Base-by-base conservation (phyloP, 106 monocot species). In the Dioscorea dumetorum region DNA sequence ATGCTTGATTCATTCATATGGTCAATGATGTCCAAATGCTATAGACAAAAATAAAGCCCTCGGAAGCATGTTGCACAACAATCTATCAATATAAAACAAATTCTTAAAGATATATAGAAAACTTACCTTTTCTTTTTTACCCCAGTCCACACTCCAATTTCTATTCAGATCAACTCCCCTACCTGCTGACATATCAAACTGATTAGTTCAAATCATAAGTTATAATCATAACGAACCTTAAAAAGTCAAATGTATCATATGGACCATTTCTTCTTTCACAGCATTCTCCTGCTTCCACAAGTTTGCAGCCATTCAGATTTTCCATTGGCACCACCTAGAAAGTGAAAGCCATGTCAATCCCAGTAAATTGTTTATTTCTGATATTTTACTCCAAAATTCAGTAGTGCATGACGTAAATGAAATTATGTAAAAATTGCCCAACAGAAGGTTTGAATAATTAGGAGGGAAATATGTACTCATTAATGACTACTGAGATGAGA, bases 71-170 rank as follows among this genome's bases (percentile, higher is more conserved):
- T 28, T 28, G 28, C 28, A 28, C 28, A 28, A 28, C 28, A 28
- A 28, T 28, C 28, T 28, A 28, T 28, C 28, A 28, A 28, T 28
- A 28, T 28, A 28, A 28, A 28, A 28, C 28, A 28, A 28, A 28
- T 28, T 28, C 28, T 28, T 28, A 28, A 28, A 28, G 28, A 28
- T 28, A 28, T 28, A 28, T 28, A 28, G 28, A 28, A 28, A 28
- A 67, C 72, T 19, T 49, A 90, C 97, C 97, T 97, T 87, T 61
- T 97, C 97, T 63, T 92, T 97, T 69, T 90, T 97, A 9, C 97
- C 97, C 97, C 97, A 97, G 63, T 97, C 97, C 4, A 97, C 92
- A 68, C 89, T 85, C 97, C 97, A 97, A 77, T 97, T 97, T 74
- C 97, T 82, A 58, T 97, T 97, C 23, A 97, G 89, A 83, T 97